A percentile compares a stretch with the other conserved stretches of the same genome.
These are phyloP conservation scores for Ceratobasidium sp. DNA, from an alignment of 1,284 basidiomycete genomes.

Conservation along the genomic window DNA sequence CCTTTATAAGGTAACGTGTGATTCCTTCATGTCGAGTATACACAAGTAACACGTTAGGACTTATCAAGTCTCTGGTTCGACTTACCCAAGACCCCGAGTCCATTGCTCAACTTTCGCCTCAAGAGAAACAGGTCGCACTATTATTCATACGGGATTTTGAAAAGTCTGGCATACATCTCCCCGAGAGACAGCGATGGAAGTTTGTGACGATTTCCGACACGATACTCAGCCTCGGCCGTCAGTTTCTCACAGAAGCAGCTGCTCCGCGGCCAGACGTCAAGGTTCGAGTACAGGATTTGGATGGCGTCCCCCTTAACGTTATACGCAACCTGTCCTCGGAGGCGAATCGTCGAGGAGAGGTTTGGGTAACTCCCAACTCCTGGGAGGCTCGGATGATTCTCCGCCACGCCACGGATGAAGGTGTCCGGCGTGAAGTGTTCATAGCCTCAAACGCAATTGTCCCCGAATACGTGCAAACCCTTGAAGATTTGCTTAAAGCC, in stretches of 20 bases:
- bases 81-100: constrained; percentile 51
- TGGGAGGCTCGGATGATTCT: constrained; percentile 92
- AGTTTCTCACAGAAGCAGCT: constrained; percentile 76
- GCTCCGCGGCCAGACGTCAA: constrained; percentile 58
- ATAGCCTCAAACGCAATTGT: constrained; percentile 75
- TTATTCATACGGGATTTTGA: constrained; percentile 98
- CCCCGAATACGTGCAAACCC: constrained; percentile 68
- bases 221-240: constrained; percentile 85
- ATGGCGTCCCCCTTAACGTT: constrained; percentile 48
- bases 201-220: constrained; percentile 94
- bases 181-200: constrained; percentile 73
- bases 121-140: constrained; percentile 76
- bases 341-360: constrained; percentile 58
- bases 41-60: constrained; percentile 20
- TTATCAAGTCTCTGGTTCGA: constrained; percentile 42
- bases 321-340: constrained; percentile 31
- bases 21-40: constrained; percentile 28
- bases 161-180: constrained; percentile 93
- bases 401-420: constrained; percentile 82
- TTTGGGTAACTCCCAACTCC: constrained; percentile 76
- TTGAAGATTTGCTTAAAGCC: constrained; percentile 77
- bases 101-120: constrained; percentile 49
- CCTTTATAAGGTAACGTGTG: constrained; percentile 80
- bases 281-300: constrained; percentile 47
- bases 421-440: constrained; percentile 80